phyloP scores from a whole-genome alignment of 1,284 basidiomycete genomes.

The Naganishia sp. region DNA sequence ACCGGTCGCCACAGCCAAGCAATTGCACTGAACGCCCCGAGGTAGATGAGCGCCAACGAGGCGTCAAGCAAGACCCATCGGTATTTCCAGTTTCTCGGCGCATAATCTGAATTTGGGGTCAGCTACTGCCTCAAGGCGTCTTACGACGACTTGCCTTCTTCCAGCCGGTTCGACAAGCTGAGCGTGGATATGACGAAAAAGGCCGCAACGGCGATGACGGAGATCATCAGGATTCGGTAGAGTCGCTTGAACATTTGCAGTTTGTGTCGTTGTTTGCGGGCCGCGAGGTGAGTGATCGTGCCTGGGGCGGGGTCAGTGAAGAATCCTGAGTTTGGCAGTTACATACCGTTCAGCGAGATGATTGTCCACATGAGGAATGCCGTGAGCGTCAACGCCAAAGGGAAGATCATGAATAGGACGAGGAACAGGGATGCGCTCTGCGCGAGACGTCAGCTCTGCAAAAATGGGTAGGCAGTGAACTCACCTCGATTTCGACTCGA shows the following conservation, averaged over 20 bases:
- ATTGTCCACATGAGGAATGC: conserved; percentile 95
- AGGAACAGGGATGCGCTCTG: conserved; percentile 72
- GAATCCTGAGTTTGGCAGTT: neutral
- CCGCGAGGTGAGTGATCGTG: conserved; percentile 78
- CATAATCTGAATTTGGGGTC: conserved; percentile 67
- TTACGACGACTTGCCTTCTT: conserved; percentile 68
- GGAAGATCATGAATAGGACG: conserved; percentile 83
- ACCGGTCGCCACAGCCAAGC: conserved; percentile 88
- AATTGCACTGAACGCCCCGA: conserved; percentile 75
- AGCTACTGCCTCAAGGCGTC: neutral
- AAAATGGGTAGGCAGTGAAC: conserved; percentile 42
- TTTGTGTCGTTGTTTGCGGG: conserved; percentile 84
- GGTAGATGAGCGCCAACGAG: conserved; percentile 85
- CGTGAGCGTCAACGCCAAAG: conserved; percentile 88
- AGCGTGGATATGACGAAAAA: conserved; percentile 93
- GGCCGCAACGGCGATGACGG: conserved; percentile 76
- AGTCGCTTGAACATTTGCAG: conserved; percentile 81
- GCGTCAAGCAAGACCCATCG: conserved; percentile 97
- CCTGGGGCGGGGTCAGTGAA: conserved; percentile 55
- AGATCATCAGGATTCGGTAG: conserved; percentile 80
- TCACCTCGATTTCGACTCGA: conserved; percentile 77
- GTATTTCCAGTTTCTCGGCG: conserved; percentile 86
- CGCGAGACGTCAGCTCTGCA: neutral
- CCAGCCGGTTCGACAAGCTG: conserved; percentile 83
- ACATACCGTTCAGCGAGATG: conserved; percentile 76